Evolutionary conservation across 768 basidiomycete species (phyloP).

Genomic region (Candolleomyces efflorescens): DNA sequence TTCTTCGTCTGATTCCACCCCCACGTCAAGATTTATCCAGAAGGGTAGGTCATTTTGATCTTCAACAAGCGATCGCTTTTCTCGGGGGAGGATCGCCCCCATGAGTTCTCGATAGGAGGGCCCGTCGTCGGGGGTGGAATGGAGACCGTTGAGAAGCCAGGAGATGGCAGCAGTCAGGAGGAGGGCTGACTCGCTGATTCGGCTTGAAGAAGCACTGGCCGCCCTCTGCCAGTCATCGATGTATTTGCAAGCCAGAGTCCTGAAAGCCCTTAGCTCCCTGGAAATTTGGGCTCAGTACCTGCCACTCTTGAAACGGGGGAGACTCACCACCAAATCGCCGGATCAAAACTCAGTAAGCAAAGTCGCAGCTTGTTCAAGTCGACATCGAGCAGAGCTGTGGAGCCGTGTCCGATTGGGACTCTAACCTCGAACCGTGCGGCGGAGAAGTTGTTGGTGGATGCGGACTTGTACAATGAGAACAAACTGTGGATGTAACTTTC

Average conservation of each 20-base stretch:
- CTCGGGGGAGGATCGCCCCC: slow-evolving; percentile 8
- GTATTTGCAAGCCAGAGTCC: neutral
- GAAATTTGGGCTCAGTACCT: neutral
- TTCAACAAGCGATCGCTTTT: neutral
- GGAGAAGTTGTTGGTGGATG: neutral
- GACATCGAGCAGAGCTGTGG: neutral
- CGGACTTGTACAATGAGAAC: neutral
- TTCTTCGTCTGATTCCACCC: neutral
- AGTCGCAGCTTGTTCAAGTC: neutral
- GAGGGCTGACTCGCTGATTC: neutral
- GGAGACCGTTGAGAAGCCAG: slow-evolving; percentile 15
- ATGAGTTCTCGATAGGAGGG: slow-evolving; percentile 12
- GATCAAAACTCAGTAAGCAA: neutral
- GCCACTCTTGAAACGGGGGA: neutral
- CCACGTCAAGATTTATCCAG: neutral
- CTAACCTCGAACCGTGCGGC: slow-evolving; percentile 5
- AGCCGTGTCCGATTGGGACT: neutral
- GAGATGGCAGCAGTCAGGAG: slow-evolving; percentile 11
- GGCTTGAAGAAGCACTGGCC: neutral
- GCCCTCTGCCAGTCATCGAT: slow-evolving; percentile 3
- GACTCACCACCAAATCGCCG: slow-evolving; percentile 7
- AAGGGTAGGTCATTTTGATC: neutral
- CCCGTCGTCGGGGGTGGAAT: slow-evolving; percentile 15
- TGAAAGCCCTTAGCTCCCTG: neutral
- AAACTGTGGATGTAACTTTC: neutral